A percentile compares a stretch with the other conserved stretches of the same genome.
Conservation (phyloP, 2,329 filamentous ascomycete species). For the Alternaria angustiovoidea region DNA sequence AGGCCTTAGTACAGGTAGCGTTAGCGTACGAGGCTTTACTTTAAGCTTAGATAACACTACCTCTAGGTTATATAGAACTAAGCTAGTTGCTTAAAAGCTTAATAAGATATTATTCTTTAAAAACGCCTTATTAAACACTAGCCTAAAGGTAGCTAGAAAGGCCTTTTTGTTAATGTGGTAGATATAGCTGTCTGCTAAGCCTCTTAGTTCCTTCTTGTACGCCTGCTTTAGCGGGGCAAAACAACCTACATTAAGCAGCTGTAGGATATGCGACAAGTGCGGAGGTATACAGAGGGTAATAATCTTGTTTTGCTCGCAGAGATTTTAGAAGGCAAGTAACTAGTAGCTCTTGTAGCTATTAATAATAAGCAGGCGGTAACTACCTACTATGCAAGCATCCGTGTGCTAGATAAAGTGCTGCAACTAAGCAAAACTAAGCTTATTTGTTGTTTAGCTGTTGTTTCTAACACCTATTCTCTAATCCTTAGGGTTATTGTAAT, state of each 20-base stretch:
- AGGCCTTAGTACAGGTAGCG: conserved; percentile 2
- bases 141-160: conserved; percentile 31
- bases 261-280: background rate
- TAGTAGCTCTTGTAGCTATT: conserved; percentile 50
- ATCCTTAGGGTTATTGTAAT: conserved; percentile 19
- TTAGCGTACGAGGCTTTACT: conserved; percentile 22
- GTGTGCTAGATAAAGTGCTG: conserved; percentile 49
- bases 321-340: conserved; percentile 47
- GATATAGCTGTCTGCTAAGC: conserved; percentile 36
- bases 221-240: background rate
- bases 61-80: conserved; percentile 45
- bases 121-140: conserved; percentile 24
- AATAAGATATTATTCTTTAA: conserved; percentile 15
- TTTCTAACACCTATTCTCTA: conserved; percentile 38
- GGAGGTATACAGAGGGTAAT: conserved; percentile 49
- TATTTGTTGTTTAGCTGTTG: conserved; percentile 49
- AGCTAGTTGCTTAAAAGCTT: conserved; percentile 41
- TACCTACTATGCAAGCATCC: conserved; percentile 30
- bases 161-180: conserved; percentile 36
- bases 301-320: conserved; percentile 49
- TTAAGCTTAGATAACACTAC: conserved; percentile 46
- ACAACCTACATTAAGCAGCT: background rate
- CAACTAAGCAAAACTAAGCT: conserved; percentile 46
- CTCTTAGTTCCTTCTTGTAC: conserved; percentile 28
- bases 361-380: conserved; percentile 49